A percentile compares a stretch with the other conserved stretches of the same genome.
Evolutionary conservation across 2,329 filamentous ascomycete species (phyloP).

Genomic region (Zymoseptoria ardabiliae): DNA sequence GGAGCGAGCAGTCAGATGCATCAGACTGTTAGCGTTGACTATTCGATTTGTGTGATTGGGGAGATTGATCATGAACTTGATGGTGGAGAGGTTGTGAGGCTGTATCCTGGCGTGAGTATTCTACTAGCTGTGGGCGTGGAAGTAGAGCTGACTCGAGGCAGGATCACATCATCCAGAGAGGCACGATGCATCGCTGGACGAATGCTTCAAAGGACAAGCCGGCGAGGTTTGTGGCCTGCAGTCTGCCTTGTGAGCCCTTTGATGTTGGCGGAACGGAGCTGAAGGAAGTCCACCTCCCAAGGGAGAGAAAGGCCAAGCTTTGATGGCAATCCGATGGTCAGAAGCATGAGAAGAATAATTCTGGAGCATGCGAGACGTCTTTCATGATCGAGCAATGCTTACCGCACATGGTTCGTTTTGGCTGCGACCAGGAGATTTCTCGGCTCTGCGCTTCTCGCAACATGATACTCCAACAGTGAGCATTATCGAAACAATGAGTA

Average conservation of each 20-base stretch:
- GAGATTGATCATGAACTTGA: conserved; percentile 21
- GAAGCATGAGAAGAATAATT: too few relatives aligned
- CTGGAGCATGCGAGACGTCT: too few relatives aligned
- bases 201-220: conserved; percentile 17
- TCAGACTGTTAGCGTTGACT: conserved; percentile 17
- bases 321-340: too few relatives aligned
- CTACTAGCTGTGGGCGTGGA: neutral
- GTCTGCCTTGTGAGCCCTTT: conserved; percentile 16
- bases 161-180: conserved; percentile 20
- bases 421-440: too few relatives aligned
- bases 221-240: conserved; percentile 14
- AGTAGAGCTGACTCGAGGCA: conserved; percentile 5
- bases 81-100: conserved; percentile 15
- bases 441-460: too few relatives aligned
- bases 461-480: too few relatives aligned
- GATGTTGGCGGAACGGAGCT: conserved; percentile 14
- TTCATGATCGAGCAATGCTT: too few relatives aligned
- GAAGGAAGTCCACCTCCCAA: conserved; percentile 2
- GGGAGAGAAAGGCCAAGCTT: neutral
- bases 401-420: too few relatives aligned
- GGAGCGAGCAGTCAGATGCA: conserved; percentile 17
- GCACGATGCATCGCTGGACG: conserved; percentile 18
- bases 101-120: conserved; percentile 15
- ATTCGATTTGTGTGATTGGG: conserved; percentile 14
- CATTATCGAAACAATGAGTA: too few relatives aligned